Evolutionary conservation across 2,329 filamentous ascomycete species (phyloP), one percentile per base, ranked within the genome.

Genomic region (Acrocalymma vagum): DNA sequence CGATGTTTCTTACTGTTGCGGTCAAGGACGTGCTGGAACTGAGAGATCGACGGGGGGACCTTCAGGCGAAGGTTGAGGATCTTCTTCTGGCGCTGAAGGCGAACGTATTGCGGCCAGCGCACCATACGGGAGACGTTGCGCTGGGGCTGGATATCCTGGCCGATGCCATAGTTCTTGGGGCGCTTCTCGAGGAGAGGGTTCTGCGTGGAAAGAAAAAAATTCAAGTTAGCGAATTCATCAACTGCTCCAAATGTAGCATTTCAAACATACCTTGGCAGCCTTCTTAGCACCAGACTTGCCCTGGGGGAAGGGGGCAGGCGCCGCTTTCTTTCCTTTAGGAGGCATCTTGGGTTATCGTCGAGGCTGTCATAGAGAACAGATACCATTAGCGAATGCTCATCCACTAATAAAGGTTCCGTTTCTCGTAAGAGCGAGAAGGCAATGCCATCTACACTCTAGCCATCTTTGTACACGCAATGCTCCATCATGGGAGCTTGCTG

Each of bases 331-430:
- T 83, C 91, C 91, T 83, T 97, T 99, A 75, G 93, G 70, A 59
- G 68, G 58, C 67, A 70, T 70, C 49, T 59, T 65, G 49, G 29
- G n/a, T 39, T 48, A 30, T 60, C 55, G 88, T 64, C 53, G 89
- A 88, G 94, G 90, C 94, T 97, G 82, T 97, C 92, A 97, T 97
- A 94, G 93, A 97, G 93, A 90, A 95, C 92, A 94, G 88, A 95
- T 90, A 86, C 90, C 80, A 90, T 95, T 88, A 96, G 91, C 87
- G 75, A 78, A 81, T 78, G 63, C 83, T 81, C 84, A 83, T 86
- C 83, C 86, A 86, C 81, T 82, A 85, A 84, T 78, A 79, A n/a
- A 59, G 55, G 50, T 60, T 62, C 58, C 63, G 58, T 53, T 48
- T 60, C 65, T 68, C 65, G 58, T 68, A 69, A 69, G 65, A 67